Base-by-base conservation (phyloP, 2,329 filamentous ascomycete genomes). In the Colletotrichum costaricense region DNA sequence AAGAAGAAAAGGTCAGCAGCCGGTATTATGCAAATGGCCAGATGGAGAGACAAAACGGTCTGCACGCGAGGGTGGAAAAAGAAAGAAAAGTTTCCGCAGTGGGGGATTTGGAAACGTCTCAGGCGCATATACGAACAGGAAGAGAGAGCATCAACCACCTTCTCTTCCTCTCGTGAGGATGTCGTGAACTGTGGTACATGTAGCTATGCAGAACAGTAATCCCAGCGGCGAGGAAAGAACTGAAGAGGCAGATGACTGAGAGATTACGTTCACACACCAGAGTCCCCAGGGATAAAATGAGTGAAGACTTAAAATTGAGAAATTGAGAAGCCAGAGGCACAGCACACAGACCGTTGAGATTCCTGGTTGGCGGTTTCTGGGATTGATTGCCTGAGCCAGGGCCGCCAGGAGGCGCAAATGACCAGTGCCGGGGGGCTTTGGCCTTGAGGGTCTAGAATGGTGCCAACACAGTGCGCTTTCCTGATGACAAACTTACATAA, bases 311-410 rank as follows among this genome's bases (percentile, higher is more conserved):
- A 0, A 22, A n/a, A 49, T 49, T 16, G 16, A 16, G 38, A 46
- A 46, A 46, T 46, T n/a, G 19, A n/a, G 19, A 49, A 49, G 42
- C 7, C 11, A 22, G 42, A 49, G 16, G 42, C 42, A 49, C 30
- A 22, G 38, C 26, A 58, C 66, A 63, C 71, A 71, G 71, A 73
- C 68, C 67, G 35, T 70, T 60, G 60, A 68, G 60, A 52, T 30
- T 52, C 57, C n/a, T 22, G 6, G 62, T 28, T 52, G n/a, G 22
- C n/a, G 19, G 49, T 59, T 62, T 58, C 55, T 60, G 60, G 67
- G 62, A 70, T 71, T 70, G 22, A 73, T 70, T 73, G 55, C 56
- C 55, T 38, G 26, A 22, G 54, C 54, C 52, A 19, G 38, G 38
- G 38, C 38, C 6, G 38, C 38, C 38, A 42, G 63, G 54, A 69